phyloP scores from a whole-genome alignment of 148 eudicot genomes.

The Pharnaceum exiguum region DNA sequence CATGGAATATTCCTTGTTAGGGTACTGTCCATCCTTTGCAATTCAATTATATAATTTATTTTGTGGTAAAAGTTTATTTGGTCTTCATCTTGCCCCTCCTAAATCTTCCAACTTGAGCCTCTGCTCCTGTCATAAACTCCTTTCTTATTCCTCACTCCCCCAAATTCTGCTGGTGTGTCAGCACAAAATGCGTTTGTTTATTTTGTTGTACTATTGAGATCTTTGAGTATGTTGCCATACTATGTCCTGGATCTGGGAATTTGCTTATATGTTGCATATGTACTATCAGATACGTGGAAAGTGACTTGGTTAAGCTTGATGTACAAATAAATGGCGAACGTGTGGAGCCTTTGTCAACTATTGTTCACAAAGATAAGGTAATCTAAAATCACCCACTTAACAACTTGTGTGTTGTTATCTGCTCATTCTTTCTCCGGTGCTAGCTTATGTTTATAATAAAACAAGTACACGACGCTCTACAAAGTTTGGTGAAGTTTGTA shows the following conservation, averaged over 20 bases:
- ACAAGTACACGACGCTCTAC: too few relatives aligned
- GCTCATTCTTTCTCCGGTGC: too few relatives aligned
- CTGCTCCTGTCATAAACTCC: too few relatives aligned
- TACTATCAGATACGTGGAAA: constrained; percentile 68
- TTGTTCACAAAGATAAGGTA: constrained; percentile 97
- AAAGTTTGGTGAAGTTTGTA: too few relatives aligned
- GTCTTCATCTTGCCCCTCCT: too few relatives aligned
- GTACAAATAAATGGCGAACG: constrained; percentile 77
- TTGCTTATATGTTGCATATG: constrained; percentile 10
- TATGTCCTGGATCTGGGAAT: not conserved
- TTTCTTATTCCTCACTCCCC: too few relatives aligned
- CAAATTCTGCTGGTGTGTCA: too few relatives aligned
- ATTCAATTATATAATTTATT: not conserved
- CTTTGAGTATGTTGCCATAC: not conserved
- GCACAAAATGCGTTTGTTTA: too few relatives aligned
- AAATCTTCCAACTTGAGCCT: too few relatives aligned
- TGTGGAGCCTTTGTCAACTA: constrained; percentile 94
- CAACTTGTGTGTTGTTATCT: too few relatives aligned
- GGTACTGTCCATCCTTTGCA: constrained; percentile 34
- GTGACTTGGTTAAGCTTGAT: constrained; percentile 93
- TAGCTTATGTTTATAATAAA: too few relatives aligned
- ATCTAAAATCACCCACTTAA: not conserved
- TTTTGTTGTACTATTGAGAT: too few relatives aligned
- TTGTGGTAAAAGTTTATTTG: not conserved
- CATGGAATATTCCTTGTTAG: constrained; percentile 90